Conservation (phyloP, 129 eudicot genomes). For the Chrysanthemum seticuspe region DNA sequence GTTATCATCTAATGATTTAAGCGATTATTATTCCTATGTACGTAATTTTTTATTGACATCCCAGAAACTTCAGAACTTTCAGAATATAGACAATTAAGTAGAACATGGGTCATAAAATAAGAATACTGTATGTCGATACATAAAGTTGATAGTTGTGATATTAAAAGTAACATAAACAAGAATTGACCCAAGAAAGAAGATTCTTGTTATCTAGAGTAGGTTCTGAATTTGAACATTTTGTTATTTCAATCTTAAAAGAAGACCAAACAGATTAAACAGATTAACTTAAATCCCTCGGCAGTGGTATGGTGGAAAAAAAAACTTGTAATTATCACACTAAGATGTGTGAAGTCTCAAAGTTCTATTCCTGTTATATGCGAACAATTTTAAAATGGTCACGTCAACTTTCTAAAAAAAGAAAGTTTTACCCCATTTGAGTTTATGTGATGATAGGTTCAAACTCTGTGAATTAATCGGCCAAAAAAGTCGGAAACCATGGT, state of each 20-base stretch:
- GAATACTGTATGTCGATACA: neutral
- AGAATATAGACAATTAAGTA: neutral
- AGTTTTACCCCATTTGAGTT: no score
- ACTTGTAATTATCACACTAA: no score
- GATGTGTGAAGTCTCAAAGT: no score
- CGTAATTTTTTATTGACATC: neutral
- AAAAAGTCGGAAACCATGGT: no score
- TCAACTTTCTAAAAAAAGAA: no score
- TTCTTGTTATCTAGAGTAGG: conserved; percentile 23
- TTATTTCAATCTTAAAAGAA: neutral
- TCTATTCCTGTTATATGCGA: no score
- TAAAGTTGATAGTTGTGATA: conserved; percentile 23
- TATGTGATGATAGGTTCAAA: no score
- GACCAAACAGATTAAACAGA: neutral
- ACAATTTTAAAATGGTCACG: no score
- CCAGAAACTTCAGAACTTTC: neutral
- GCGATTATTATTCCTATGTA: neutral
- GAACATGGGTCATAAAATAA: conserved; percentile 17
- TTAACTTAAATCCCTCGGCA: no score
- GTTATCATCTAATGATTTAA: no score
- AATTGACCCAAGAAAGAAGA: conserved; percentile 30
- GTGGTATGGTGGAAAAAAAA: no score
- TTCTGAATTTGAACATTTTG: conserved; percentile 19
- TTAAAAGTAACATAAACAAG: neutral
- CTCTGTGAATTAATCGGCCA: no score